Conservation (phyloP, 768 basidiomycete genomes). For the Candolleomyces efflorescens region DNA sequence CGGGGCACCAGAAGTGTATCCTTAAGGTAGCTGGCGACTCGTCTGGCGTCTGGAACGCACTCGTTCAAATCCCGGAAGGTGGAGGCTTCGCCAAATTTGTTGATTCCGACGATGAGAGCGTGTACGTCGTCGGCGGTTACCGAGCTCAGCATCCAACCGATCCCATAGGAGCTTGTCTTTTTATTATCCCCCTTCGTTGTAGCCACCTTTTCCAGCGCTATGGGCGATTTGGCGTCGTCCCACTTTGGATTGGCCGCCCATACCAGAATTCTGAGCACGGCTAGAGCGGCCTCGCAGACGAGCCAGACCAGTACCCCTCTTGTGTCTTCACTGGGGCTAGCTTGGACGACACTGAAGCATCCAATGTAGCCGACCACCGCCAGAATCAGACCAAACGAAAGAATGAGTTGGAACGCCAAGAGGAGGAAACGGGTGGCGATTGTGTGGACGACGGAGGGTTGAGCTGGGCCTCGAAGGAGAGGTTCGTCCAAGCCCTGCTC, state of each 20-base stretch:
- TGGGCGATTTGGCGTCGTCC: not conserved
- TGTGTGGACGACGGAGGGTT: not conserved
- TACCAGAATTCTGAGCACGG: not conserved
- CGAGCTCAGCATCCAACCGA: not conserved
- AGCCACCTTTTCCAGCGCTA: not conserved
- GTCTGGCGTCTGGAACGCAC: not conserved
- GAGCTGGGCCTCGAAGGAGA: not conserved
- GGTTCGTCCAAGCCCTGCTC: not conserved
- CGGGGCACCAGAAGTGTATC: not conserved
- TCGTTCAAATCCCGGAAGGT: not conserved
- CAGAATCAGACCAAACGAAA: not conserved
- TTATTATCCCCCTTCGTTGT: not conserved
- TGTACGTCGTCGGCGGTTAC: not conserved
- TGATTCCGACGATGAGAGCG: not conserved
- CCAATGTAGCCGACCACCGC: conserved; percentile 2
- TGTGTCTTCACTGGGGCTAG: not conserved
- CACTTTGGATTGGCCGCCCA: not conserved
- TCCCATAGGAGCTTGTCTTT: not conserved
- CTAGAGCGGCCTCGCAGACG: not conserved
- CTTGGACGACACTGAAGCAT: conserved; percentile 5
- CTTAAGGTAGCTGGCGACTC: not conserved
- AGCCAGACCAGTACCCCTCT: not conserved
- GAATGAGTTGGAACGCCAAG: not conserved
- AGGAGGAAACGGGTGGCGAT: not conserved
- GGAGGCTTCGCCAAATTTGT: not conserved